phyloP scores from a whole-genome alignment of 2,329 filamentous ascomycete species.

The Penicillium sp. region DNA sequence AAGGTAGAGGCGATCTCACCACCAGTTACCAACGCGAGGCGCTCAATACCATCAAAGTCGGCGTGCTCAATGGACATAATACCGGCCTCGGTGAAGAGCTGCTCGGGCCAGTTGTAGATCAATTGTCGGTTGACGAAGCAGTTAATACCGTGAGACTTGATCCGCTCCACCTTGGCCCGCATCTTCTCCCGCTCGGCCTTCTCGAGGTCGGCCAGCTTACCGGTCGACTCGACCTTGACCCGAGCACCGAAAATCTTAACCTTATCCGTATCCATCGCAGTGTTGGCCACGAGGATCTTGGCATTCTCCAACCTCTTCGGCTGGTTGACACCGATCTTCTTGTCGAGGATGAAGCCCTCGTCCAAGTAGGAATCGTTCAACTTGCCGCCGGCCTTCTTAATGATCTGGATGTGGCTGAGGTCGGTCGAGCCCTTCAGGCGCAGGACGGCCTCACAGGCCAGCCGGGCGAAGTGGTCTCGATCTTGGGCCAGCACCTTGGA shows the following conservation, averaged over 20 bases:
- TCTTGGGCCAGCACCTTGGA: constrained; percentile 97
- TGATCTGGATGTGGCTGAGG: constrained; percentile 97
- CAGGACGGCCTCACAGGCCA: constrained; percentile 89
- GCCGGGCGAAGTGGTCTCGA: constrained; percentile 82
- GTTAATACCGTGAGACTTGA: constrained; percentile 98
- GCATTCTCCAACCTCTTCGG: constrained; percentile 96
- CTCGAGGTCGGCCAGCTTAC: constrained; percentile 96
- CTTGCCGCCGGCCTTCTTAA: constrained; percentile 99
- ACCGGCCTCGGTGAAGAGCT: constrained; percentile 95
- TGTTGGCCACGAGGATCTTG: constrained; percentile 97
- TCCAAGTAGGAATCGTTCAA: constrained; percentile 96
- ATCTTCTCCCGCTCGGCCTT: constrained; percentile 99
- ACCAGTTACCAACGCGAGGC: constrained; percentile 89
- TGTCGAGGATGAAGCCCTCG: constrained; percentile 97
- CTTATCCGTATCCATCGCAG: constrained; percentile 99
- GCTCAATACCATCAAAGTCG: constrained; percentile 97
- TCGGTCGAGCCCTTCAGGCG: constrained; percentile 88
- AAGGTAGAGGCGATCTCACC: constrained; percentile 98
- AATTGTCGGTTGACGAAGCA: constrained; percentile 99
- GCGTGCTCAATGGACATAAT: constrained; percentile 99
- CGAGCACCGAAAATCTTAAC: constrained; percentile 99
- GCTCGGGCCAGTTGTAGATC: constrained; percentile 99
- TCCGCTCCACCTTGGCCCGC: constrained; percentile 98
- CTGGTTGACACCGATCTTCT: constrained; percentile 98
- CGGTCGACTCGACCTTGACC: constrained; percentile 94